These are phyloP conservation scores for Russula compacta DNA, from an alignment of 768 basidiomycete genomes.

Conservation along the genomic window DNA sequence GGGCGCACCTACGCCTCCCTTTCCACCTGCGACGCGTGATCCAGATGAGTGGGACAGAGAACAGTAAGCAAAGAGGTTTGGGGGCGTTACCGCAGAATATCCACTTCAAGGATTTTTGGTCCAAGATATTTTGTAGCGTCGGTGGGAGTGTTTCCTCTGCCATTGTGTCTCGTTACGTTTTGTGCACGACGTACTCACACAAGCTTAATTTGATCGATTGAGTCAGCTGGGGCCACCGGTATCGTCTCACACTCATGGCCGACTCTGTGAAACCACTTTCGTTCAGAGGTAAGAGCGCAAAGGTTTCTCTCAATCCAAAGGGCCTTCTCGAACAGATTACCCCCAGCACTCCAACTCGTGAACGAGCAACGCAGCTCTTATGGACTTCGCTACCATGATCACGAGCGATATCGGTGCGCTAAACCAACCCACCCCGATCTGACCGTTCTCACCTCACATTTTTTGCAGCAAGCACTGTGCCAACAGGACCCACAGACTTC, in stretches of 20 bases:
- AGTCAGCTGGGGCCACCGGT: conserved; percentile 1
- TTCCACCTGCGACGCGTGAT: conserved; percentile 57
- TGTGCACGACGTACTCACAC: no score
- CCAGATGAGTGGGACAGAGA: background rate
- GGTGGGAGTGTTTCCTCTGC: conserved; percentile 61
- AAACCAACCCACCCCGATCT: background rate
- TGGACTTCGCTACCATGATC: conserved; percentile 86
- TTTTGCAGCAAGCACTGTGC: conserved; percentile 78
- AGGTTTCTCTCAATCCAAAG: background rate
- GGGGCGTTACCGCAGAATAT: conserved; percentile 86
- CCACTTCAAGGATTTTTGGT: conserved; percentile 93
- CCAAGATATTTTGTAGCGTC: conserved; percentile 89
- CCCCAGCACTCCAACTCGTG: conserved; percentile 68
- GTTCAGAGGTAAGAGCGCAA: conserved; percentile 34
- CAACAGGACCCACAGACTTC: conserved; percentile 80
- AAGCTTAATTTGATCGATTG: background rate
- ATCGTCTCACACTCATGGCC: background rate
- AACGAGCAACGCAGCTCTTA: conserved; percentile 89
- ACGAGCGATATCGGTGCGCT: conserved; percentile 68
- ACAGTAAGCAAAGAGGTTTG: background rate
- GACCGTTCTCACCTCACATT: background rate
- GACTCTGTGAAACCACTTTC: conserved; percentile 21
- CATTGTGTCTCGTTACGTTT: conserved; percentile 29
- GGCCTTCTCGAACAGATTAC: background rate
- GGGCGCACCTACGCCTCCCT: conserved; percentile 90